A percentile compares a stretch with the other conserved stretches of the same genome.
phyloP scores from a whole-genome alignment of 164 flowering plant genomes.

The Tetrastigma voinierianum region DNA sequence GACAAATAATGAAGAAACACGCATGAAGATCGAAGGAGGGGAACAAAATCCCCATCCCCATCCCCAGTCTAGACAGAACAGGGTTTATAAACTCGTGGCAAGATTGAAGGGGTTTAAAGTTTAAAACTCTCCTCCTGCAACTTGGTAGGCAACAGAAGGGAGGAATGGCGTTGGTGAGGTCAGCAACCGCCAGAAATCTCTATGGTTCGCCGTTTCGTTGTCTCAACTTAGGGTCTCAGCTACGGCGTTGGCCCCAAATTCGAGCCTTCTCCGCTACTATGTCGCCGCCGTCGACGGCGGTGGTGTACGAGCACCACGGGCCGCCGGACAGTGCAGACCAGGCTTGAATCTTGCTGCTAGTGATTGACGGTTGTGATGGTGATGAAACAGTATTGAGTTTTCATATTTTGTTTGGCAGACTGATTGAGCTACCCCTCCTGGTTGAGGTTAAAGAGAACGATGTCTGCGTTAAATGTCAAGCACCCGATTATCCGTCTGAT shows the following conservation, averaged over 20 bases:
- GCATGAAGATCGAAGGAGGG: too few relatives aligned
- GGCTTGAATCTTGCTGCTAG: constrained; percentile 27
- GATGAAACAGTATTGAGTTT: not conserved
- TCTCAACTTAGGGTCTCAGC: not conserved
- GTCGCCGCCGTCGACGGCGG: constrained; percentile 91
- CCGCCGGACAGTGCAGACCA: constrained; percentile 77
- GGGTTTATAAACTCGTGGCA: too few relatives aligned
- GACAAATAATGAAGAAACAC: too few relatives aligned
- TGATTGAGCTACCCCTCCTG: constrained; percentile 65
- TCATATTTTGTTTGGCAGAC: constrained; percentile 34
- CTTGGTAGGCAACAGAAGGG: constrained; percentile 6
- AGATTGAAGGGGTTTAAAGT: too few relatives aligned
- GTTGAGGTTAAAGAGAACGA: constrained; percentile 75
- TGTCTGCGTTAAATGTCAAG: constrained; percentile 91
- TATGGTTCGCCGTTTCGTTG: constrained; percentile 4
- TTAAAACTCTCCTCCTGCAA: too few relatives aligned
- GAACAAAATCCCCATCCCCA: too few relatives aligned
- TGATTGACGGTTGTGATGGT: too few relatives aligned
- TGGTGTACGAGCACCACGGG: constrained; percentile 82
- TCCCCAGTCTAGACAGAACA: too few relatives aligned
- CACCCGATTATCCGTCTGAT: constrained; percentile 96
- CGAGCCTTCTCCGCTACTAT: constrained; percentile 49
- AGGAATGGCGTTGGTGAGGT: constrained; percentile 28
- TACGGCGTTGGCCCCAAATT: constrained; percentile 8
- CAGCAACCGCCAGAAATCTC: constrained; percentile 16